These are phyloP conservation scores for Eutrema japonicum DNA, from an alignment of 345 rosid genomes.

Conservation along the genomic window DNA sequence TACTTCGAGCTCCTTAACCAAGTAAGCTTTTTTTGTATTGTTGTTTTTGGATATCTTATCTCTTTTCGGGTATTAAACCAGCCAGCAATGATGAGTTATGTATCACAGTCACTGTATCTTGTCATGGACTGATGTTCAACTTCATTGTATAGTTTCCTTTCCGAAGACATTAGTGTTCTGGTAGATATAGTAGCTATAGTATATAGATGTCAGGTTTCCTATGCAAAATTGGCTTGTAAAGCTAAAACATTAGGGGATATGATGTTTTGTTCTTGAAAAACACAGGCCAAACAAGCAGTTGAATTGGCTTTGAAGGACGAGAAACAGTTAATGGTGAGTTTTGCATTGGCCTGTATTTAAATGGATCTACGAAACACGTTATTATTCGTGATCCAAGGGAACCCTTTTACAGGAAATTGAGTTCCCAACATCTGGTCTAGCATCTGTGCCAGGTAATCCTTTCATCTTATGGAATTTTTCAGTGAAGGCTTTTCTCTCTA, in stretches of 20 bases:
- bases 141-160: background rate
- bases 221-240: slow-evolving; percentile 1
- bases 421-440: slow-evolving; percentile 92
- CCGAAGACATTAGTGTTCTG: background rate
- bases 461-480: background rate
- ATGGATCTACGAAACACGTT: slow-evolving; percentile 14
- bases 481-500: background rate
- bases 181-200: slow-evolving; percentile 10
- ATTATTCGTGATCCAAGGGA: slow-evolving; percentile 38
- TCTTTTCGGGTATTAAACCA: background rate
- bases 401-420: slow-evolving; percentile 80
- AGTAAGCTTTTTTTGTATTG: slow-evolving; percentile 47
- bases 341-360: slow-evolving; percentile 9
- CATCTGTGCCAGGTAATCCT: slow-evolving; percentile 82
- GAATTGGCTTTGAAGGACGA: slow-evolving; percentile 67
- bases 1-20: slow-evolving; percentile 74
- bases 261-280: slow-evolving; percentile 20
- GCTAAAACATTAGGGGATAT: slow-evolving; percentile 3
- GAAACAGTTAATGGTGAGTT: slow-evolving; percentile 78
- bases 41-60: background rate
- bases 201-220: slow-evolving; percentile 19
- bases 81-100: background rate
- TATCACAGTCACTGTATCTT: slow-evolving; percentile 1
- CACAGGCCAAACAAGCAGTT: slow-evolving; percentile 77
- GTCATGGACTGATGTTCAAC: background rate